Percentiles rank a stretch among this genome's conserved stretches.
Conservation (phyloP, 2,329 filamentous ascomycete genomes). For the Celoporthe dispersa region DNA sequence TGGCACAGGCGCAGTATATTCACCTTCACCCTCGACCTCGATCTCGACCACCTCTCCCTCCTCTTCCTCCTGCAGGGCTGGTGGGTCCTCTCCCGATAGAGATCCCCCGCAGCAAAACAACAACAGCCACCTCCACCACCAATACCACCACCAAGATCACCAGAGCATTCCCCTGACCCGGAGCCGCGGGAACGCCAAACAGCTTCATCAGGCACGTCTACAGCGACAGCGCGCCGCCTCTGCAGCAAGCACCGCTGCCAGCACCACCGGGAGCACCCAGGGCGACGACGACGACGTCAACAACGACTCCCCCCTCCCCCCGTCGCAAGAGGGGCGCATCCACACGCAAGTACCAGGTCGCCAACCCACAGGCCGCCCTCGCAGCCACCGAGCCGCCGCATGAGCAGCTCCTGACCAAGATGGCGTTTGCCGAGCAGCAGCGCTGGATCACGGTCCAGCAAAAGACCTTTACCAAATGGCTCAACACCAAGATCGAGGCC, state of each 20-base stretch:
- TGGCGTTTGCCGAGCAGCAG: constrained; percentile 68
- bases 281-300: constrained; percentile 35
- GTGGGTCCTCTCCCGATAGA: constrained; percentile 29
- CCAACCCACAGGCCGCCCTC: constrained; percentile 40
- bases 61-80: constrained; percentile 27
- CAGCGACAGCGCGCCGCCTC: constrained; percentile 40
- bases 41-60: not conserved
- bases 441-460: constrained; percentile 84
- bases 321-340: constrained; percentile 28
- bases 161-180: constrained; percentile 37
- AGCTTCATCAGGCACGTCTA: constrained; percentile 54
- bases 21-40: too few species aligned
- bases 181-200: constrained; percentile 51
- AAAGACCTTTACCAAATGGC: constrained; percentile 99
- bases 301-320: constrained; percentile 31
- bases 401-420: constrained; percentile 58
- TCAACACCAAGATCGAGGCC: constrained; percentile 90
- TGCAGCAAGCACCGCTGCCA: constrained; percentile 44
- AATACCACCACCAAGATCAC: constrained; percentile 18
- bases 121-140: constrained; percentile 27
- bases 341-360: constrained; percentile 34
- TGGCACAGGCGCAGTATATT: not conserved
- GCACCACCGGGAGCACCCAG: constrained; percentile 38
- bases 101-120: constrained; percentile 18
- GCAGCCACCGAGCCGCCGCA: constrained; percentile 50